A percentile compares a stretch with the other conserved stretches of the same genome.
phyloP scores from a whole-genome alignment of 2,329 filamentous ascomycete species.

The Cercospora sp. region DNA sequence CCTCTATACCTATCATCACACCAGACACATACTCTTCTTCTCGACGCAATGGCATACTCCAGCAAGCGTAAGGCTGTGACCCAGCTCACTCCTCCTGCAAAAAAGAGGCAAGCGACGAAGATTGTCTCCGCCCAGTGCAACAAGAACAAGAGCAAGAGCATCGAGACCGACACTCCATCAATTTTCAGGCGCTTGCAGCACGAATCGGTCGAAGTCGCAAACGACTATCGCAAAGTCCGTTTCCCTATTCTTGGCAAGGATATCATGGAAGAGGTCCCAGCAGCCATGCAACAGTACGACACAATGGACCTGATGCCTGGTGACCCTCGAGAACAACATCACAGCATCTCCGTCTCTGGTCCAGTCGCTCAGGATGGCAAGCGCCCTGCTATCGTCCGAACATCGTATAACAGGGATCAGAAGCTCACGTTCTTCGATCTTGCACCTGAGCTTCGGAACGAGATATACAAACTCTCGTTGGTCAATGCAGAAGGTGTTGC shows the following conservation, averaged over 20 bases:
- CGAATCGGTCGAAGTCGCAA: not conserved
- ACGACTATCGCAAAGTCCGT: not conserved
- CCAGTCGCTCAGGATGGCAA: not conserved
- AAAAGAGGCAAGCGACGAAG: not conserved
- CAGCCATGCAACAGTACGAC: not conserved
- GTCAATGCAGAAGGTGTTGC: not conserved
- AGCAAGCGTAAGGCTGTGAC: not conserved
- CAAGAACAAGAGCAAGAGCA: not conserved
- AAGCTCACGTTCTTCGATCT: constrained; percentile 12
- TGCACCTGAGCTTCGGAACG: constrained; percentile 19
- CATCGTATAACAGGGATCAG: not conserved
- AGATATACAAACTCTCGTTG: constrained; percentile 16
- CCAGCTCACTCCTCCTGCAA: not conserved
- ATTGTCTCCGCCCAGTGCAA: not conserved
- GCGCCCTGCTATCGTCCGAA: not conserved
- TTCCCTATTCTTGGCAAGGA: not conserved
- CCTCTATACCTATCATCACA: not conserved
- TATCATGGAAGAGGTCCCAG: not conserved
- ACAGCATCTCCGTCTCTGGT: not conserved
- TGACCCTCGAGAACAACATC: not conserved
- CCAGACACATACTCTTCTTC: not conserved
- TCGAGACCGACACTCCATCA: not conserved
- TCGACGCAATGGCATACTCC: not conserved
- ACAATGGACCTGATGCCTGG: not conserved
- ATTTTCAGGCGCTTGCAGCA: not conserved